Evolutionary conservation across 257 asterid species (phyloP).

Genomic region (Plantago elongata): DNA sequence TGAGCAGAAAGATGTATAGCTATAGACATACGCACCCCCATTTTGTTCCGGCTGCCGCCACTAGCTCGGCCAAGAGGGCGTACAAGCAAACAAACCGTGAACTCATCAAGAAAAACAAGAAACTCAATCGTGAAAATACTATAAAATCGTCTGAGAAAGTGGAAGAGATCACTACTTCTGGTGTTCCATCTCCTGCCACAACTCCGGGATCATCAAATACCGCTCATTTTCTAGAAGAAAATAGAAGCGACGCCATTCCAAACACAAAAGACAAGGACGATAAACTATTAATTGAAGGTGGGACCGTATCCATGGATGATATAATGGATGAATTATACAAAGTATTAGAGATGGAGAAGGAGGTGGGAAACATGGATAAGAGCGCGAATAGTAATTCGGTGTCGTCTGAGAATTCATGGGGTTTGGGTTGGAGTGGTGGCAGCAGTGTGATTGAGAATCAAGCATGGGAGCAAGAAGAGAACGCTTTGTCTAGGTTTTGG

Average conservation of each 20-base stretch:
- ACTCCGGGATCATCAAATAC: constrained; percentile 22
- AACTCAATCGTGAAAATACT: neutral
- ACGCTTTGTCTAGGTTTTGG: constrained; percentile 38
- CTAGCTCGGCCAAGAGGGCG: neutral
- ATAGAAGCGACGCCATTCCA: neutral
- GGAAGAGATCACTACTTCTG: neutral
- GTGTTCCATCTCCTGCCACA: constrained; percentile 39
- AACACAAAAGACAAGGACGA: constrained; percentile 9
- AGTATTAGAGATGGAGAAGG: constrained; percentile 15
- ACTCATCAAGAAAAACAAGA: constrained; percentile 23
- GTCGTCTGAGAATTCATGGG: constrained; percentile 14
- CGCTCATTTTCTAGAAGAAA: constrained; percentile 13
- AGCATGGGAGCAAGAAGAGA: constrained; percentile 17
- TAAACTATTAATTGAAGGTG: neutral
- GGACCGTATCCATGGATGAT: constrained; percentile 24
- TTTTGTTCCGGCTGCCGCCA: constrained; percentile 17
- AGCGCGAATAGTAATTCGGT: neutral
- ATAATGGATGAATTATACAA: constrained; percentile 29
- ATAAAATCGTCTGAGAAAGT: constrained; percentile 3
- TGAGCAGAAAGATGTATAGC: constrained; percentile 50
- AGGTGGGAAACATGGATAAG: neutral
- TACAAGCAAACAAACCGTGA: constrained; percentile 27
- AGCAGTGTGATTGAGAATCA: constrained; percentile 8
- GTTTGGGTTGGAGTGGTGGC: constrained; percentile 27
- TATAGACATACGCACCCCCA: constrained; percentile 32